These are phyloP conservation scores for Umbelopsis sp. DNA, from an alignment of 371 early-diverging fungal species.

Conservation along the genomic window DNA sequence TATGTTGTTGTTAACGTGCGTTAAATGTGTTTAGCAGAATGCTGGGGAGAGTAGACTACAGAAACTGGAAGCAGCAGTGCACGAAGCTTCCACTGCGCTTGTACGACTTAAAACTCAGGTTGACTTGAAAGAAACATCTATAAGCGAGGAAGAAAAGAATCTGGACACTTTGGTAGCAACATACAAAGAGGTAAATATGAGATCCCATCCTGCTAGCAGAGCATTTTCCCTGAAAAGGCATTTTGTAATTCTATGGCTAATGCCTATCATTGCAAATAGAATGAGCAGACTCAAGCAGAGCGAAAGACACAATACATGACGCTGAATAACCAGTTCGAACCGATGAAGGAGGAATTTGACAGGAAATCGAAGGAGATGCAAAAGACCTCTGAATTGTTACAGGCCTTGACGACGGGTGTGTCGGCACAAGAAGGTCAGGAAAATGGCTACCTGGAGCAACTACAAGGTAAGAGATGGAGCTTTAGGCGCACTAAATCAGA, in stretches of 20 bases:
- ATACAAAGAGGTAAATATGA: constrained; percentile 50
- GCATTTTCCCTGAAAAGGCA: not conserved
- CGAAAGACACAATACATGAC: constrained; percentile 53
- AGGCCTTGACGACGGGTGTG: constrained; percentile 92
- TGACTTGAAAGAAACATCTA: constrained; percentile 73
- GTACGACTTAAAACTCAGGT: constrained; percentile 81
- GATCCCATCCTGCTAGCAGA: not conserved
- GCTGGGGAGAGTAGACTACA: constrained; percentile 67
- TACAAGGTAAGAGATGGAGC: constrained; percentile 58
- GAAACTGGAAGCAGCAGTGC: constrained; percentile 68
- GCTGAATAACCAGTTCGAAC: constrained; percentile 60
- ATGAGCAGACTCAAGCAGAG: constrained; percentile 54
- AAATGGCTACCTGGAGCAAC: constrained; percentile 92
- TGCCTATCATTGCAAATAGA: constrained; percentile 27
- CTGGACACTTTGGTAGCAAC: constrained; percentile 36
- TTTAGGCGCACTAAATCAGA: no score
- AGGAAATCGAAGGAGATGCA: constrained; percentile 67
- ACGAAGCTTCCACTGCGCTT: constrained; percentile 76
- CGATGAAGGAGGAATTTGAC: constrained; percentile 66
- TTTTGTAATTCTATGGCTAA: not conserved
- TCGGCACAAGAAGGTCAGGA: constrained; percentile 90
- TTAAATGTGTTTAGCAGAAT: constrained; percentile 43
- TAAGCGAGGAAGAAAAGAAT: constrained; percentile 73
- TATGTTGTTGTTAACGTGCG: not conserved
- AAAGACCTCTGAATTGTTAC: constrained; percentile 83